Base-by-base conservation (phyloP, 2,329 filamentous ascomycete genomes). In the Fusarium praegraminearum region DNA sequence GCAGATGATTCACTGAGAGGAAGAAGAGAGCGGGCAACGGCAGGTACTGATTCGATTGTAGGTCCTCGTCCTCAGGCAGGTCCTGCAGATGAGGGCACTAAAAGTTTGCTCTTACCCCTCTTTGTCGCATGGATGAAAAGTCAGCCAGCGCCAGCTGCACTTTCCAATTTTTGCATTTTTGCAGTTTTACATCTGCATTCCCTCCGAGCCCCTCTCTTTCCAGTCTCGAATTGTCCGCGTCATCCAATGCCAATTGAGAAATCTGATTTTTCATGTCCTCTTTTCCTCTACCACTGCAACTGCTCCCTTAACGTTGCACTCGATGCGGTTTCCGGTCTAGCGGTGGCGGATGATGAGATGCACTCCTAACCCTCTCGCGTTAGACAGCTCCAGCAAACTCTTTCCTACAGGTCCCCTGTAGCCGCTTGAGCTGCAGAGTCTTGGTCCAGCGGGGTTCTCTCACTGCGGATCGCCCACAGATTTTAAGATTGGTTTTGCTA, bases 401-500 rank as follows among this genome's bases (percentile, higher is more conserved):
- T 11, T 41, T 52, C 33, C 26, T 40, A 52, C 49, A 52, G 49
- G 49, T 52, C 49, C 33, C 35, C 22, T 28, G 40, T 52, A 33
- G 24, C 35, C 49, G 49, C 49, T 41, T 52, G 35, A 36, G 12
- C 49, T 52, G 35, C 49, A 52, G 22, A 40, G 33, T 41, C 6
- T 16, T 15, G 16, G 33, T 24, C 13, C 26, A 30, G 35, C 35
- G 33, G 49, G 33, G 49, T 51, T 51, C n/a, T 40, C 33, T 30
- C 13, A 30, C 26, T 52, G 49, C 24, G 33, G 35, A 40, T 28
- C 49, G 35, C 33, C 33, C 49, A 52, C 49, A 28, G n/a, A 40
- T 52, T 51, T 36, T 52, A 52, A 52, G 49, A 52, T 52, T 52
- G 49, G 24, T 40, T 52, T 52, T 40, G 35, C 49, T 26, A 20